Base-by-base conservation (phyloP, 2,329 filamentous ascomycete species). In the Zymoseptoria pseudotritici region DNA sequence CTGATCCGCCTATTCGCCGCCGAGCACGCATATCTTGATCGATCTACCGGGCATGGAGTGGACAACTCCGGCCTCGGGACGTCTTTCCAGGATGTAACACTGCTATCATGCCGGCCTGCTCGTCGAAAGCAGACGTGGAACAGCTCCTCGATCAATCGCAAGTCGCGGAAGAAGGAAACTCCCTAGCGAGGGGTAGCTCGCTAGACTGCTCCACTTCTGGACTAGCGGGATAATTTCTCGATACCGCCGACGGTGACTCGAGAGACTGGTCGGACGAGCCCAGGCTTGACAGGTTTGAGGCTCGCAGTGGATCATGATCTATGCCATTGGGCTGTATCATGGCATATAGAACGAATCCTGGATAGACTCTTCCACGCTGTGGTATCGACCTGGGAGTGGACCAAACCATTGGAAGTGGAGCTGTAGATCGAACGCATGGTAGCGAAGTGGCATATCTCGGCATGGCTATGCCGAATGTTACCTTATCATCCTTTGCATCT, bases 1-100 rank as follows among this genome's bases (percentile, higher is more conserved):
- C 19, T 77, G 71, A 71, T 19, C n/a, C 36, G 29, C 17, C 24
- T 7, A 21, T 26, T 51, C 7, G 9, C 3, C 36, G 6, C 36
- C 36, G 4, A 26, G 6, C 17, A 17, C 10, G 11, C 36, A 42
- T 11, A 13, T 4, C 36, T 42, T 42, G 11, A 17, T 4, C 11
- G 4, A 17, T 42, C 36, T 5, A 17, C 4, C 36, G 36, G 36
- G 17, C 10, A 42, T 17, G 17, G 4, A 11, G 31, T n/a, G n/a
- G n/a, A n/a, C n/a, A n/a, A n/a, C n/a, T n/a, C n/a, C n/a, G n/a
- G n/a, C n/a, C n/a, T n/a, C n/a, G n/a, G n/a, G n/a, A n/a, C n/a
- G n/a, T n/a, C n/a, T n/a, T n/a, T n/a, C n/a, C n/a, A n/a, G n/a
- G n/a, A 36, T 17, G 36, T 6, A 11, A 42, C 36, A 17, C 36